These are phyloP conservation scores for Xylariaceae sp. DNA, from an alignment of 2,329 filamentous ascomycete species.

Conservation along the genomic window DNA sequence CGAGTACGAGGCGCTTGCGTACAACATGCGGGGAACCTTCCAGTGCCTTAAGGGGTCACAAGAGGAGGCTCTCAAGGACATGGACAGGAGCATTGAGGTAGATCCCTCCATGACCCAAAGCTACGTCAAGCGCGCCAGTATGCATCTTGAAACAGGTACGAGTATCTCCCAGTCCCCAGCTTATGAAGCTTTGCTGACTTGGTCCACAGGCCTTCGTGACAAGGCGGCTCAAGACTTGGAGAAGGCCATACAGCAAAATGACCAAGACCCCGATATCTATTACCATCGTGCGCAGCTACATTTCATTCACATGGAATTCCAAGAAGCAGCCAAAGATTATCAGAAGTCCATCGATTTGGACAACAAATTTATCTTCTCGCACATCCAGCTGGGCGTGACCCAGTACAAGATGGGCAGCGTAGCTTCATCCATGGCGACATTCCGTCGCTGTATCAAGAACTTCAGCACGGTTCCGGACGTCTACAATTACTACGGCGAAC, in stretches of 20 bases:
- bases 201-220: constrained; percentile 65
- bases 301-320: constrained; percentile 94
- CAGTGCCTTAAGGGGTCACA: constrained; percentile 88
- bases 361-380: constrained; percentile 95
- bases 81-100: constrained; percentile 90
- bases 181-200: background rate
- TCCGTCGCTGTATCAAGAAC: constrained; percentile 96
- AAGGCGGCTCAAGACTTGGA: constrained; percentile 85
- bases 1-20: constrained; percentile 82
- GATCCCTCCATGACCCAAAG: constrained; percentile 87
- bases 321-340: constrained; percentile 94
- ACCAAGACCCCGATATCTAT: constrained; percentile 91
- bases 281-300: constrained; percentile 98
- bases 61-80: constrained; percentile 72
- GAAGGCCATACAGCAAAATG: constrained; percentile 77
- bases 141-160: constrained; percentile 88
- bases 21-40: constrained; percentile 97
- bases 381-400: constrained; percentile 97
- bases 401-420: constrained; percentile 99
- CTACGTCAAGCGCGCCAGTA: constrained; percentile 98
- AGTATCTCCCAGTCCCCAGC: constrained; percentile 2
- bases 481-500: constrained; percentile 99
- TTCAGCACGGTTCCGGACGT: constrained; percentile 95
- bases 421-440: constrained; percentile 96
- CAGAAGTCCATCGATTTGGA: constrained; percentile 98